Evolutionary conservation across 2,329 filamentous ascomycete genomes (phyloP).

Genomic region (Xylaria sp.): DNA sequence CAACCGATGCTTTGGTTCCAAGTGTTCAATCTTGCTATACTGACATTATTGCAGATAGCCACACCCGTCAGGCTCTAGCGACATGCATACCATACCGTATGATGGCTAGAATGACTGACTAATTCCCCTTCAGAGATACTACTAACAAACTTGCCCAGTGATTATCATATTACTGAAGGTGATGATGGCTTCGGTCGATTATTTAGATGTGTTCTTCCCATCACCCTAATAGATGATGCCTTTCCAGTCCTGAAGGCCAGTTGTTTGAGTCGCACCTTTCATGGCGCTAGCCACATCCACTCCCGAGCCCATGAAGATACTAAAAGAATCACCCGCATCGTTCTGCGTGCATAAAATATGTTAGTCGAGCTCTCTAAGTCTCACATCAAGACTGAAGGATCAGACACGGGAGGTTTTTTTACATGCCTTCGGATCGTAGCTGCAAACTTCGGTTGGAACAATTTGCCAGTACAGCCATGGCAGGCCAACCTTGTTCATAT

Average conservation of each 20-base stretch:
- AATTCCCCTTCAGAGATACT: not conserved
- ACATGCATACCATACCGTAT: not conserved
- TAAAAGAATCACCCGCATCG: conserved; percentile 41
- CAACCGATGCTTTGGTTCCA: too few relatives aligned
- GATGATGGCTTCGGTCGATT: not conserved
- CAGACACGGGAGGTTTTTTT: too few relatives aligned
- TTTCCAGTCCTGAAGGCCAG: conserved; percentile 24
- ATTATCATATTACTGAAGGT: too few relatives aligned
- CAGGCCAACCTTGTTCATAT: conserved; percentile 46
- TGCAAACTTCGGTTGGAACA: conserved; percentile 40
- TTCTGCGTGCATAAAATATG: not conserved
- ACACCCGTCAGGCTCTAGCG: not conserved
- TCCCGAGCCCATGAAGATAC: conserved; percentile 37
- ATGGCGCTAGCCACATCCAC: conserved; percentile 25
- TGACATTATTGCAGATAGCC: too few relatives aligned
- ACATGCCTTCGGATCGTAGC: conserved; percentile 36
- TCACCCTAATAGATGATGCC: conserved; percentile 22
- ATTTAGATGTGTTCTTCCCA: not conserved
- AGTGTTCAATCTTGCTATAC: too few relatives aligned
- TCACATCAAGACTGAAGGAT: too few relatives aligned
- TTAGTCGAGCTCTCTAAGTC: too few relatives aligned
- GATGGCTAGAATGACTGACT: not conserved
- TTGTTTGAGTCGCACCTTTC: conserved; percentile 12
- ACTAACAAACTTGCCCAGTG: not conserved
- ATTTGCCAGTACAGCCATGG: conserved; percentile 51